phyloP scores from a whole-genome alignment of 805 yeast genomes.

The Ogataea parapolymorpha region DNA sequence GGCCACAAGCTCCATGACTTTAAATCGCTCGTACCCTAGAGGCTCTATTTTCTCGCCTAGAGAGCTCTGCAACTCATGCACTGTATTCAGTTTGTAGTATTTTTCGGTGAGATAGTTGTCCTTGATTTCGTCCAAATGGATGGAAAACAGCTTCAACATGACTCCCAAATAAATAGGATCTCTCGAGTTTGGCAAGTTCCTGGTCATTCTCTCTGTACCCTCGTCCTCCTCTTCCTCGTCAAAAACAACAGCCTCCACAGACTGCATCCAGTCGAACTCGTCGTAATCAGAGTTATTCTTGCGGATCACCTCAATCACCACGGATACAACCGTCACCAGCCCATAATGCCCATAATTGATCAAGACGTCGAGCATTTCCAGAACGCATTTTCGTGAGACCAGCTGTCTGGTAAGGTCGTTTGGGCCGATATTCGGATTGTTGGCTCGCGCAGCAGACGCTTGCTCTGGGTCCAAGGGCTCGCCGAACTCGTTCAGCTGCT shows the following conservation, averaged over 20 bases:
- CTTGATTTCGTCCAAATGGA: constrained; percentile 30
- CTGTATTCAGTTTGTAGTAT: constrained; percentile 26
- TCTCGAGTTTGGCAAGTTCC: constrained; percentile 75
- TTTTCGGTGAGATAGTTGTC: constrained; percentile 31
- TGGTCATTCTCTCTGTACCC: constrained; percentile 3
- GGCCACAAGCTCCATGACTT: constrained; percentile 86
- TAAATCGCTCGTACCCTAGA: constrained; percentile 86
- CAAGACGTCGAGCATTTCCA: constrained; percentile 70
- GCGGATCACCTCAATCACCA: constrained; percentile 87
- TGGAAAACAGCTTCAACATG: constrained; percentile 72
- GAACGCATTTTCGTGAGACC: constrained; percentile 67
- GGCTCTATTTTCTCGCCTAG: constrained; percentile 60
- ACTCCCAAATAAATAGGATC: constrained; percentile 92
- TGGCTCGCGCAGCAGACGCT: constrained; percentile 29
- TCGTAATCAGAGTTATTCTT: constrained; percentile 96
- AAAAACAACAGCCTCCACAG: constrained; percentile 21
- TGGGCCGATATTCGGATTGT: constrained; percentile 91
- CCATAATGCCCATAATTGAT: constrained; percentile 74
- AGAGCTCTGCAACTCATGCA: constrained; percentile 46
- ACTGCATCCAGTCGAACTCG: constrained; percentile 36
- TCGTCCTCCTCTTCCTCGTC: constrained; percentile 11
- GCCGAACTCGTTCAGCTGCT: constrained; percentile 47
- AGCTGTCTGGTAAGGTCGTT: constrained; percentile 89
- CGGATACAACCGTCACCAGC: constrained; percentile 88
- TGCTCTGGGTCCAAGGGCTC: constrained; percentile 57